A percentile compares a stretch with the other conserved stretches of the same genome.
Evolutionary conservation across 495 filamentous ascomycete species (phyloP).

Genomic region (Melanomma pulvis-pyrius): DNA sequence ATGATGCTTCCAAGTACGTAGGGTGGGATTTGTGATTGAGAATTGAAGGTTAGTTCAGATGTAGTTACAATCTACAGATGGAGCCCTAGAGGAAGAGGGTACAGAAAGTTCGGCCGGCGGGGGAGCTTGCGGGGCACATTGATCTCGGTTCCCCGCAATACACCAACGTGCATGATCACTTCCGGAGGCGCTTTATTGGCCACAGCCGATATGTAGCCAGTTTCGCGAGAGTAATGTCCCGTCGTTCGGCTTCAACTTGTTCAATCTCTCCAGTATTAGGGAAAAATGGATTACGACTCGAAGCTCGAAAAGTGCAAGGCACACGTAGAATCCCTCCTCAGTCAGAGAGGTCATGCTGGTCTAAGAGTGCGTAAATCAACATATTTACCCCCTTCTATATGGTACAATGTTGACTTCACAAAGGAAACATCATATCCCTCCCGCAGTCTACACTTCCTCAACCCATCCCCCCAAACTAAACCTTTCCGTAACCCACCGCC

Average conservation of each 20-base stretch:
- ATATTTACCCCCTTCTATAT: not conserved
- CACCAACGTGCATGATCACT: not conserved
- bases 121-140: not conserved
- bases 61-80: no score
- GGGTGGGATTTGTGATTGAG: no score
- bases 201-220: no score
- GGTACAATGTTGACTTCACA: not conserved
- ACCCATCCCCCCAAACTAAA: not conserved
- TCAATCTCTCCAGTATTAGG: no score
- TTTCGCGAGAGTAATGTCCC: no score
- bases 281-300: not conserved
- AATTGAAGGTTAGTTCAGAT: no score
- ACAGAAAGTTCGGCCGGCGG: not conserved
- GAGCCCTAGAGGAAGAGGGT: no score
- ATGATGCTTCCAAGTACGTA: no score
- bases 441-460: constrained; percentile 18
- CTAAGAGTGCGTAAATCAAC: not conserved
- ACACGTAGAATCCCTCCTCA: constrained; percentile 18
- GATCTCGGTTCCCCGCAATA: constrained; percentile 18
- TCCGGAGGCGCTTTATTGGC: not conserved
- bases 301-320: constrained; percentile 11
- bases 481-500: not conserved
- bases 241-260: no score
- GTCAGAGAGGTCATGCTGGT: not conserved
- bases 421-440: constrained; percentile 27